A percentile compares a stretch with the other conserved stretches of the same genome.
Conservation (phyloP, 2,329 filamentous ascomycete genomes). For the Dactylonectria macrodidyma region DNA sequence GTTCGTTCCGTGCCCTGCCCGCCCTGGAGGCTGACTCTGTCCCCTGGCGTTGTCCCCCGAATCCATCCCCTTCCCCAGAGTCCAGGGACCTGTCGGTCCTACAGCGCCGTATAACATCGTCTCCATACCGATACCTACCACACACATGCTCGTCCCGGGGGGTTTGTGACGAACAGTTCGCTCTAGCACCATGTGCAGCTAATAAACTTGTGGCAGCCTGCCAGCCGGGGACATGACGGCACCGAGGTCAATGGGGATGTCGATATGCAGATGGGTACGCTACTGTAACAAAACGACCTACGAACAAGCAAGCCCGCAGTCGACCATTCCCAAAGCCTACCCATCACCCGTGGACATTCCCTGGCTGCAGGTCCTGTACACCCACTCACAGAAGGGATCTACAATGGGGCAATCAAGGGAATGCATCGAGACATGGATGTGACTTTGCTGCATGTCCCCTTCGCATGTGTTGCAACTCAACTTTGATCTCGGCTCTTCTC, state of each 20-base stretch:
- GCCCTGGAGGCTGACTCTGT: neutral
- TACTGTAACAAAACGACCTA: neutral
- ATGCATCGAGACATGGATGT: neutral
- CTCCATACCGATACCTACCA: neutral
- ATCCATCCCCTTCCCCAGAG: conserved; percentile 3
- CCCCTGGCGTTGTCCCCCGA: neutral
- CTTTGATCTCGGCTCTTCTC: conserved; percentile 15
- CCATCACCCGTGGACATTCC: conserved; percentile 20
- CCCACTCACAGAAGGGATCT: conserved; percentile 20
- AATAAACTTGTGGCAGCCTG: neutral
- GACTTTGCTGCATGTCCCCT: conserved; percentile 3
- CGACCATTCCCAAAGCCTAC: conserved; percentile 28
- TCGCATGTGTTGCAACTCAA: neutral
- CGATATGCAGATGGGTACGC: neutral
- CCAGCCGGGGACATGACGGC: neutral
- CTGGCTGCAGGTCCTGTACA: conserved; percentile 18
- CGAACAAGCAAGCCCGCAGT: conserved; percentile 4
- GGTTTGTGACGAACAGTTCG: conserved; percentile 2
- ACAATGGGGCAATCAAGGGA: conserved; percentile 4
- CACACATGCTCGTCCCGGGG: conserved; percentile 3
- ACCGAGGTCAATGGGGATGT: neutral
- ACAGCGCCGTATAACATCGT: neutral
- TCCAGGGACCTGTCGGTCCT: neutral
- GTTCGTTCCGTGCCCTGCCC: conserved; percentile 5
- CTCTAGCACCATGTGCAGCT: conserved; percentile 4